Evolutionary conservation across 106 monocot species (phyloP).

Genomic region (Dioscorea dumetorum): DNA sequence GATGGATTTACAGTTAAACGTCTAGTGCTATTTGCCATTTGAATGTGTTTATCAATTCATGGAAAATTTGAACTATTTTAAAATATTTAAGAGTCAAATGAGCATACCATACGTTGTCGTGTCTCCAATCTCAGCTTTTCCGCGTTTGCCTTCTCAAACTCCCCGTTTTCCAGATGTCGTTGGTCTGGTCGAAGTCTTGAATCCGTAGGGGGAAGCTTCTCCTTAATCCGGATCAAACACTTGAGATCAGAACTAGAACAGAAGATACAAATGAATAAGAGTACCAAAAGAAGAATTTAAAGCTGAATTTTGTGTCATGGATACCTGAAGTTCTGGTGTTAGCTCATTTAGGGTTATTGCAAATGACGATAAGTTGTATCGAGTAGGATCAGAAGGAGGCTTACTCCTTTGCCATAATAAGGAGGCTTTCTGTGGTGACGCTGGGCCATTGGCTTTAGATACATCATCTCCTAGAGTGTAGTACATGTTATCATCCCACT

Average conservation of each 20-base stretch:
- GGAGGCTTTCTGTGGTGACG: conserved; percentile 15
- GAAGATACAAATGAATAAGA: conserved; percentile 3
- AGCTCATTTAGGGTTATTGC: conserved; percentile 73
- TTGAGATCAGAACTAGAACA: conserved; percentile 15
- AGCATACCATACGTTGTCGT: conserved; percentile 70
- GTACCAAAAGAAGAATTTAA: conserved; percentile 1
- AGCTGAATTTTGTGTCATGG: background rate
- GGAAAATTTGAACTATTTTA: too few species aligned
- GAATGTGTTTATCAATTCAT: too few species aligned
- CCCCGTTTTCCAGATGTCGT: conserved; percentile 67
- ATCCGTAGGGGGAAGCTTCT: conserved; percentile 72
- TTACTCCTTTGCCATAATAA: conserved; percentile 63
- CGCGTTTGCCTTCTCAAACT: conserved; percentile 74
- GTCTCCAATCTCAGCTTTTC: conserved; percentile 70
- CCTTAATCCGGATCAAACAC: conserved; percentile 40
- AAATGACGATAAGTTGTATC: conserved; percentile 66
- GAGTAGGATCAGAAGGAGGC: conserved; percentile 46
- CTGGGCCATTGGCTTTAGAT: conserved; percentile 11
- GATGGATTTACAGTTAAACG: too few species aligned
- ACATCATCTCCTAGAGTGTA: conserved; percentile 17
- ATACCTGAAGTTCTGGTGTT: conserved; percentile 54
- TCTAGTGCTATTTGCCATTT: too few species aligned
- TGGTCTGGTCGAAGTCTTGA: conserved; percentile 80
- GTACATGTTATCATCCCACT: conserved; percentile 71
- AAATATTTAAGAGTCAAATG: too few species aligned